Conservation (phyloP, 768 basidiomycete species). For the Rhodotorula graminis region DNA sequence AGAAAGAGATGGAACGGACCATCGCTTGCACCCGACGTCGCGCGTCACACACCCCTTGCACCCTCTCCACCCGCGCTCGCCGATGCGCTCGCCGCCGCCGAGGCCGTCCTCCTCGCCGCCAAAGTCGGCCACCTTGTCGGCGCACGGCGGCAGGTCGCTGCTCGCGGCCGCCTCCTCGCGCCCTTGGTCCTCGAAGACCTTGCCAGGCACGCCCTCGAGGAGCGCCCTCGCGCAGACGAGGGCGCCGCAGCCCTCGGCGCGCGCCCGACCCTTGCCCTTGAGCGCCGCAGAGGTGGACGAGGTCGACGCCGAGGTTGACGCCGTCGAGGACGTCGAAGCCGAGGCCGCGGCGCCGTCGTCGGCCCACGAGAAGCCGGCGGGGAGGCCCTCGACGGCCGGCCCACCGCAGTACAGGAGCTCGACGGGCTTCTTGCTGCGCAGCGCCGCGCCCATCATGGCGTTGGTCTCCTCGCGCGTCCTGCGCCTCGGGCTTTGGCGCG, state of each 20-base stretch:
- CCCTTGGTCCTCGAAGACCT: neutral
- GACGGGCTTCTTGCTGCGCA: constrained; percentile 8
- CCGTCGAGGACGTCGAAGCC: too few relatives aligned
- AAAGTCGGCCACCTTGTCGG: neutral
- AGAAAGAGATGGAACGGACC: neutral
- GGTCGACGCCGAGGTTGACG: too few relatives aligned
- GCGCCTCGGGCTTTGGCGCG: neutral
- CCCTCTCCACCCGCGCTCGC: constrained; percentile 1
- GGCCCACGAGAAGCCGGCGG: neutral
- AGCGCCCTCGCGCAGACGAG: constrained; percentile 6
- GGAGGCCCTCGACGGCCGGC: neutral
- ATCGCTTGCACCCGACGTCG: constrained; percentile 7
- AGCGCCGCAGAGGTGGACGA: too few relatives aligned
- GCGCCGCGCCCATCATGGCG: constrained; percentile 4
- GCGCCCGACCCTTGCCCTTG: too few relatives aligned
- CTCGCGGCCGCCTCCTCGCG: neutral
- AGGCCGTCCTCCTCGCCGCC: neutral
- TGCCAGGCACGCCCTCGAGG: constrained; percentile 1
- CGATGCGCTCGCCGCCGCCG: neutral
- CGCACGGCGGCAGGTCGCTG: constrained; percentile 1
- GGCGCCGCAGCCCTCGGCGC: constrained; percentile 5
- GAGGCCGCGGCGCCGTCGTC: too few relatives aligned
- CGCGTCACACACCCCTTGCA: constrained; percentile 21
- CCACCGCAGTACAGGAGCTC: constrained; percentile 11
- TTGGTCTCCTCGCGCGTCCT: constrained; percentile 19